Percentiles rank a stretch among this genome's conserved stretches.
Evolutionary conservation across 257 asterid genomes (phyloP).

Genomic region (Capsicum chinense): DNA sequence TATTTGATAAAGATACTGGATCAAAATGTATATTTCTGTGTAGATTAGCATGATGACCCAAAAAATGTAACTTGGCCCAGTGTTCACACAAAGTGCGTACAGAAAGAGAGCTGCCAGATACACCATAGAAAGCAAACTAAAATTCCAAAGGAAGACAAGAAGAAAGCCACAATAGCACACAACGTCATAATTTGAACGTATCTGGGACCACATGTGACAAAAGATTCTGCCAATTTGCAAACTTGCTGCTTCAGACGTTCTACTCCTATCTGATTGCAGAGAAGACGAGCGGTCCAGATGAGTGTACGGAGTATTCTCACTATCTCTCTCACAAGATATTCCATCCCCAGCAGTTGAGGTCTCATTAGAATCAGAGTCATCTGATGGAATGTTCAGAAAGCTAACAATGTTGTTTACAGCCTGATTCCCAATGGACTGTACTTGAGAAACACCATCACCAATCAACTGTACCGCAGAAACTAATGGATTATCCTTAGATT

Average conservation of each 20-base stretch:
- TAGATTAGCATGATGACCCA: slow-evolving; percentile 94
- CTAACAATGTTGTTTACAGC: slow-evolving; percentile 89
- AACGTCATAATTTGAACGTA: slow-evolving; percentile 88
- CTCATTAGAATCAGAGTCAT: slow-evolving; percentile 78
- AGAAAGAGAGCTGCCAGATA: slow-evolving; percentile 86
- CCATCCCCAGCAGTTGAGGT: slow-evolving; percentile 53
- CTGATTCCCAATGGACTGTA: slow-evolving; percentile 94
- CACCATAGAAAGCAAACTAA: slow-evolving; percentile 95
- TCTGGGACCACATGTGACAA: slow-evolving; percentile 86
- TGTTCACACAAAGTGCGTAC: slow-evolving; percentile 91
- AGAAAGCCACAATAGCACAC: slow-evolving; percentile 94
- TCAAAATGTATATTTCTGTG: slow-evolving; percentile 78
- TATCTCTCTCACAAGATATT: slow-evolving; percentile 41
- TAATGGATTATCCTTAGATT: slow-evolving; percentile 70
- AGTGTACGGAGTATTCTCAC: slow-evolving; percentile 38
- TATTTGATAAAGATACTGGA: slow-evolving; percentile 91
- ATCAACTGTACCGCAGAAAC: slow-evolving; percentile 91
- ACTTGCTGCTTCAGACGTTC: slow-evolving; percentile 70
- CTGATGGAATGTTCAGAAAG: slow-evolving; percentile 79
- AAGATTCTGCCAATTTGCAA: slow-evolving; percentile 80
- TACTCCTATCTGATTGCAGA: slow-evolving; percentile 78
- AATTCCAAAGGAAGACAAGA: slow-evolving; percentile 90
- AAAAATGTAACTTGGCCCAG: slow-evolving; percentile 90
- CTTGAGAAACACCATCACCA: slow-evolving; percentile 95
- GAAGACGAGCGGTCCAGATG: slow-evolving; percentile 68